Base-by-base conservation (phyloP, 345 rosid species). In the Raphanus raphanistrum region DNA sequence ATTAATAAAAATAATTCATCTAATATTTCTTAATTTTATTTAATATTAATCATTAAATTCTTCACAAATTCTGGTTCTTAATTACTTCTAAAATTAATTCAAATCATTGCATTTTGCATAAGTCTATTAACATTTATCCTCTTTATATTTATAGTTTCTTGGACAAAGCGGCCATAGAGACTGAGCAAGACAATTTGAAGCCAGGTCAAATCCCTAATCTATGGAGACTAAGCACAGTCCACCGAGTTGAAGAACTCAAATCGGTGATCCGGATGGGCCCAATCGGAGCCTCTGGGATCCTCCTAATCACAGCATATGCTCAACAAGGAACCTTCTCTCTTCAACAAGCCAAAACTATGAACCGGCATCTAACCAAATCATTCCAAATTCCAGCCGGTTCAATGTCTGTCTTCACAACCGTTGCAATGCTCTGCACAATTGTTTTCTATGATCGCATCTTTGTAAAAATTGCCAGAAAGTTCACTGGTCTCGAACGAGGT, bases 291-390 rank as follows among this genome's bases (percentile, higher is more conserved):
- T 74, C 98, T 0, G 98, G 97, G 1, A 91, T 93, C 62, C 87
- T 91, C 41, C 87, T 91, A 8, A 82, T 85, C 82, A 86, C 93
- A 17, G 92, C 98, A 4, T 89, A 93, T 38, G 93, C 92, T 2
- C 98, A 93, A 72, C 97, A 93, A 69, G 60, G 62, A 85, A 93
- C 98, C 4, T 93, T 93, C 85, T 90, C 97, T 13, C 82, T 93
- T 48, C 90, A 90, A 72, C 95, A 93, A 78, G 95, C 98, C 66
- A 88, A 85, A 71, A 84, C 92, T 75, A 93, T 90, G 98, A 74
- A 93, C 88, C 84, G 92, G 6, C 93, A 85, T 82, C 76, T 93
- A 70, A 72, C 89, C 9, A 66, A 72, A 43, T 85, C 93, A 54
- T 88, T 93, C 76, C 81, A 91, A 60, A 87, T 91, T 65, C 98